Conservation (phyloP, 805 yeast genomes). For the Isabelozyma pseudorhagii region DNA sequence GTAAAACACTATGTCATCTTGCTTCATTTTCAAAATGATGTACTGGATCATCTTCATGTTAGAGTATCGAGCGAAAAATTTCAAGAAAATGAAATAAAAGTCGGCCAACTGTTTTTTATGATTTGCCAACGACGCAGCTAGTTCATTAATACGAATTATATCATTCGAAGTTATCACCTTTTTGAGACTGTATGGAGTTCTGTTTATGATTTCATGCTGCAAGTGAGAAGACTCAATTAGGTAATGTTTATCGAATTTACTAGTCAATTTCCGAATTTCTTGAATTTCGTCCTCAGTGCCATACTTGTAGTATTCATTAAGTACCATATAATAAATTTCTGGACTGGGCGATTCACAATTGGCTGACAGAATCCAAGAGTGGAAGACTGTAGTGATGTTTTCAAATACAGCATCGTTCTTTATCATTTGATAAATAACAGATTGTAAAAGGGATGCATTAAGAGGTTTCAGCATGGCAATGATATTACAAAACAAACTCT, state of each 20-base stretch:
- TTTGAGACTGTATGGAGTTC: conserved; percentile 22
- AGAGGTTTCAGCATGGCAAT: conserved; percentile 18
- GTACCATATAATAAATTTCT: conserved; percentile 20
- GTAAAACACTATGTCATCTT: conserved; percentile 16
- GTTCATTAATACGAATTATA: conserved; percentile 13
- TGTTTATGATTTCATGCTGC: conserved; percentile 20
- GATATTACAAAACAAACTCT: conserved; percentile 20
- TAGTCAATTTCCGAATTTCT: conserved; percentile 10
- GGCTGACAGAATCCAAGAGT: conserved; percentile 23
- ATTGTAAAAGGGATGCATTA: conserved; percentile 22
- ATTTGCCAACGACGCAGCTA: conserved; percentile 9
- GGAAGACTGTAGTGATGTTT: conserved; percentile 17
- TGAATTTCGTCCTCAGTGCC: conserved; percentile 25
- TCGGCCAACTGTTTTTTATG: conserved; percentile 15
- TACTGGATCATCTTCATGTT: conserved; percentile 23
- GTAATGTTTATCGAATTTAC: conserved; percentile 14
- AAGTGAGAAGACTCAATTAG: conserved; percentile 19
- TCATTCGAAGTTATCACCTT: conserved; percentile 25
- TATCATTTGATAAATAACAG: conserved; percentile 20
- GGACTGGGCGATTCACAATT: conserved; percentile 22
- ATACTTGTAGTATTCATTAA: conserved; percentile 25
- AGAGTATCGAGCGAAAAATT: conserved; percentile 27
- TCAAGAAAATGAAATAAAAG: conserved; percentile 24
- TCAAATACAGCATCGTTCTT: conserved; percentile 30
- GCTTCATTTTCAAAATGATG: conserved; percentile 21